Evolutionary conservation across 2,329 filamentous ascomycete species (phyloP).

Genomic region (Arachnomyces sp.): DNA sequence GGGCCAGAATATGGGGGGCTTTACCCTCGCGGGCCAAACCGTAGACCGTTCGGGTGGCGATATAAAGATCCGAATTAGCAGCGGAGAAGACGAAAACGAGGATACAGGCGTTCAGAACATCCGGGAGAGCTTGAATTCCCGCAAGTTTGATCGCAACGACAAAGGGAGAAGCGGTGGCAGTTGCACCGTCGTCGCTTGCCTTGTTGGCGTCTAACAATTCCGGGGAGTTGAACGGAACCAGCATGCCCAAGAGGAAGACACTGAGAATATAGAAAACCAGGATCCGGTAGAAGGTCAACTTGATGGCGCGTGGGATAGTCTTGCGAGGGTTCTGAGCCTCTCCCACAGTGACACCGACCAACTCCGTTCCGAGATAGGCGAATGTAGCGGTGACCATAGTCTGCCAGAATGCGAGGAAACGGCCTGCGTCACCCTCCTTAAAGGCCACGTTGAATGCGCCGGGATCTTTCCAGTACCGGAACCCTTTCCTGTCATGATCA

Average conservation of each 20-base stretch:
- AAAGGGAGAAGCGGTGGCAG: conserved; percentile 61
- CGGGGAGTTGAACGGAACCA: conserved; percentile 62
- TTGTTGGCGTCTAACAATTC: conserved; percentile 47
- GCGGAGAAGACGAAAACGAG: conserved; percentile 70
- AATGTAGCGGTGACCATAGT: conserved; percentile 71
- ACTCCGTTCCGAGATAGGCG: conserved; percentile 68
- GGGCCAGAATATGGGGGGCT: conserved; percentile 64
- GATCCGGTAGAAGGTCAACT: conserved; percentile 74
- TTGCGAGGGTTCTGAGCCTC: conserved; percentile 73
- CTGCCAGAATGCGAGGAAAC: conserved; percentile 60
- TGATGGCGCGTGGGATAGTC: conserved; percentile 70
- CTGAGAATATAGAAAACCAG: conserved; percentile 70
- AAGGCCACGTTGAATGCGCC: conserved; percentile 51
- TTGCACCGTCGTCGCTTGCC: conserved; percentile 25
- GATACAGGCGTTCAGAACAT: conserved; percentile 67
- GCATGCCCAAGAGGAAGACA: conserved; percentile 67
- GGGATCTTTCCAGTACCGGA: conserved; percentile 59
- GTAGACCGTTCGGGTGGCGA: conserved; percentile 64
- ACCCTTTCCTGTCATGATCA: conserved; percentile 54
- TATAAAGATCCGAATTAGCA: conserved; percentile 71
- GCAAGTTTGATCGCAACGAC: conserved; percentile 64
- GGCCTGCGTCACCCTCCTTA: conserved; percentile 38
- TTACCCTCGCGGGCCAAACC: conserved; percentile 65
- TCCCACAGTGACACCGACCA: conserved; percentile 70
- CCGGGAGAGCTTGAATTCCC: conserved; percentile 54